Evolutionary conservation across 1,284 basidiomycete species (phyloP).

Genomic region (Phellopilus nigrolimitatus): DNA sequence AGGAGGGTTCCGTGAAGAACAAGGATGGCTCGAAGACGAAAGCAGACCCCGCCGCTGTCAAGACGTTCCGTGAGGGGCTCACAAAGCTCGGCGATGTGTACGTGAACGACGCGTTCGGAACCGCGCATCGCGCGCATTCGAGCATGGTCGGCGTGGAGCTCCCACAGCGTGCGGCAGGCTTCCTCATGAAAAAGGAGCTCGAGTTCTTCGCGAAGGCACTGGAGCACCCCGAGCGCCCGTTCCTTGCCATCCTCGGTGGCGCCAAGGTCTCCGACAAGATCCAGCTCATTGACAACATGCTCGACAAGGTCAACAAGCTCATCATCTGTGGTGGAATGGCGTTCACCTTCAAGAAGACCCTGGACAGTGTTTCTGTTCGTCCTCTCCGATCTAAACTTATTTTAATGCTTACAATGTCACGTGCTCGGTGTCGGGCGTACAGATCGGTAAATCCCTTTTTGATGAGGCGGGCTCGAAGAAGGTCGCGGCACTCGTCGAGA

Average conservation of each 20-base stretch:
- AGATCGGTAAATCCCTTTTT: slow-evolving; percentile 95
- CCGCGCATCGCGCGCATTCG: slow-evolving; percentile 96
- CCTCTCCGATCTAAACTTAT: too few species aligned
- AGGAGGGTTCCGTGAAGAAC: slow-evolving; percentile 94
- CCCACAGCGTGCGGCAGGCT: slow-evolving; percentile 90
- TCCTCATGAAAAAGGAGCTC: slow-evolving; percentile 98
- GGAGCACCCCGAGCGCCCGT: slow-evolving; percentile 91
- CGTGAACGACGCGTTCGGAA: slow-evolving; percentile 98
- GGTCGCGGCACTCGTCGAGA: slow-evolving; percentile 81
- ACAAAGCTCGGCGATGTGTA: slow-evolving; percentile 96
- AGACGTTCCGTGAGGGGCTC: slow-evolving; percentile 82
- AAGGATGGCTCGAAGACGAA: slow-evolving; percentile 91
- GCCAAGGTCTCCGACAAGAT: slow-evolving; percentile 99
- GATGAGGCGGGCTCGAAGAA: slow-evolving; percentile 89
- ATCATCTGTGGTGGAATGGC: slow-evolving; percentile 99
- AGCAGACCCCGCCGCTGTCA: slow-evolving; percentile 80
- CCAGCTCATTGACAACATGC: slow-evolving; percentile 97
- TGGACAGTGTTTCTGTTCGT: slow-evolving; percentile 74
- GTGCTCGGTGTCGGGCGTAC: slow-evolving; percentile 7
- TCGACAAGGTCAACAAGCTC: slow-evolving; percentile 96
- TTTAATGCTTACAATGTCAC: too few species aligned
- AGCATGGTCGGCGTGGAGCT: slow-evolving; percentile 98
- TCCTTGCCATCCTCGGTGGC: slow-evolving; percentile 97
- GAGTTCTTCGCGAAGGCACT: slow-evolving; percentile 98
- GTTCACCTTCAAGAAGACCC: slow-evolving; percentile 98